Evolutionary conservation across 257 asterid genomes (phyloP).

Genomic region (Cynanchum wilfordii): DNA sequence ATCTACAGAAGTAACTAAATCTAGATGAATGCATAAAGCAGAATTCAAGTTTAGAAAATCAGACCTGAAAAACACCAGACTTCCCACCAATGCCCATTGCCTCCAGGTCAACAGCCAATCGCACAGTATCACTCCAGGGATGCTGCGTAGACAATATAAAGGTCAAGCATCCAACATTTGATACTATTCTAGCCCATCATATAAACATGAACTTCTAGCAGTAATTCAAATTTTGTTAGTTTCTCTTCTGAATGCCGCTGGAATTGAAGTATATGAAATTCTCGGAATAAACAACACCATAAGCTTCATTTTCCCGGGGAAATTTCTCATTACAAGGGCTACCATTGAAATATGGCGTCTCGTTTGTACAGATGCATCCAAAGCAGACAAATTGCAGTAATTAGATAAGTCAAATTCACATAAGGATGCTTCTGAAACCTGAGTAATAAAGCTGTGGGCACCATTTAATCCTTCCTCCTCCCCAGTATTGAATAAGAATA

Average conservation of each 20-base stretch:
- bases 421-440: constrained; percentile 40
- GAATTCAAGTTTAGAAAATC: constrained; percentile 10
- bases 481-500: constrained; percentile 90
- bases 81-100: constrained; percentile 98
- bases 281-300: not conserved
- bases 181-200: constrained; percentile 9
- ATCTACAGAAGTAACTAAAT: constrained; percentile 1
- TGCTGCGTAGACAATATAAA: constrained; percentile 51
- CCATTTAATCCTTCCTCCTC: constrained; percentile 98
- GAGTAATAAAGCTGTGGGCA: constrained; percentile 96
- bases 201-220: not conserved
- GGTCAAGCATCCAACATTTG: constrained; percentile 15
- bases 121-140: constrained; percentile 85
- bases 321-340: not conserved
- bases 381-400: not conserved
- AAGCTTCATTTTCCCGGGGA: not conserved
- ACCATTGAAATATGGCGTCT: not conserved
- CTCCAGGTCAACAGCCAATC: constrained; percentile 89
- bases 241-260: not conserved
- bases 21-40: constrained; percentile 10
- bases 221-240: not conserved
- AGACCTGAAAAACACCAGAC: constrained; percentile 90
- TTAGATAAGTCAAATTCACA: constrained; percentile 1
- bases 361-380: not conserved
- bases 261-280: not conserved